Conservation (phyloP, 73 alveolate genomes). For the Paramecium tetraurelia region DNA sequence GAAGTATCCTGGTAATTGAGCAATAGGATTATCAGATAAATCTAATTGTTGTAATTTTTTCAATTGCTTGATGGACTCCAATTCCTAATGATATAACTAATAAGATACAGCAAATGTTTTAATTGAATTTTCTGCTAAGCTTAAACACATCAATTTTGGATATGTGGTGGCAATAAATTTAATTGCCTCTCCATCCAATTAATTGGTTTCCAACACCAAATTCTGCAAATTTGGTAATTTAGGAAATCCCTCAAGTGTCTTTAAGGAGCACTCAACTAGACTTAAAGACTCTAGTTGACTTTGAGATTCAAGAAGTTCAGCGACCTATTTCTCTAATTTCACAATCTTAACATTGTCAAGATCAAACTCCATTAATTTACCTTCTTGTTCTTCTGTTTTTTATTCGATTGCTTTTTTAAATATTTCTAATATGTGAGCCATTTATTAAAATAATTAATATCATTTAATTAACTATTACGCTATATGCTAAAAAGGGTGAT, state of each 20-base stretch:
- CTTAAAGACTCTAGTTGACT: not conserved
- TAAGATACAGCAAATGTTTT: slow-evolving; percentile 19
- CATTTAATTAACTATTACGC: slow-evolving; percentile 38
- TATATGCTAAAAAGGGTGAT: slow-evolving; percentile 30
- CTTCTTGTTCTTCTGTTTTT: not conserved
- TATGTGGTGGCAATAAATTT: not conserved
- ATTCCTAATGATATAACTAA: not conserved
- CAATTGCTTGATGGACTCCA: slow-evolving; percentile 16
- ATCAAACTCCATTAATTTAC: not conserved
- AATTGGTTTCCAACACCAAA: not conserved
- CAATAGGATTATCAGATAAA: not conserved
- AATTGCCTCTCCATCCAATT: slow-evolving; percentile 6
- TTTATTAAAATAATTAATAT: slow-evolving; percentile 16
- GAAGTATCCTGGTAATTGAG: not conserved
- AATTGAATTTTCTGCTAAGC: slow-evolving; percentile 17
- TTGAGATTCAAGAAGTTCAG: not conserved
- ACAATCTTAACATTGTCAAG: slow-evolving; percentile 7
- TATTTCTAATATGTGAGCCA: not conserved
- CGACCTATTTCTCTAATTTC: not conserved
- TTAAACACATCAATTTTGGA: not conserved
- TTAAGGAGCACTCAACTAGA: not conserved
- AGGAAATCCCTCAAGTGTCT: slow-evolving; percentile 5
- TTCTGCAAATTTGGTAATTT: not conserved
- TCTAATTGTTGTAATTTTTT: not conserved
- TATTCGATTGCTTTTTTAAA: not conserved